Evolutionary conservation across 495 filamentous ascomycete species (phyloP), one percentile per base, ranked within the genome.

Genomic region (Penicillium bialowiezense): DNA sequence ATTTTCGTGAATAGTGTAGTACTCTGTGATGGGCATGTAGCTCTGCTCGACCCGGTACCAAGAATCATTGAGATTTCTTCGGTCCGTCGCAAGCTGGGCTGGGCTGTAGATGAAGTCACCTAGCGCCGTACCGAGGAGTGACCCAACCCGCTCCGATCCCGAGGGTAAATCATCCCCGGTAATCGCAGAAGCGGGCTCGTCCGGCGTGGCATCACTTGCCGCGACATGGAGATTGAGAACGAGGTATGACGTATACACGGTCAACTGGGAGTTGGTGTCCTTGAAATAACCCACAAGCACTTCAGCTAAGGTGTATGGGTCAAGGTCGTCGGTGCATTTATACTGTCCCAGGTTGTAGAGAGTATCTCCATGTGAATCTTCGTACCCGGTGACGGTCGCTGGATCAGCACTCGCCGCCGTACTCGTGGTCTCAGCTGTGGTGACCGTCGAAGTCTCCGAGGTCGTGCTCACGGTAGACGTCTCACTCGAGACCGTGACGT

Each of bases 181-280:
- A 7, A 76, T 56, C 17, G 54, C 34, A 12, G 65, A 46, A 10
- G 73, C 65, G 1, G 76, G 70, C n/a, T 72, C 57, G 10, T 61
- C 55, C 0, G 74, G 71, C 10, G 59, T 43, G 18, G 60, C 54
- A 26, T 62, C 54, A 41, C 72, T 65, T 7, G 73, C 68, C 6
- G 82, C 80, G 13, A 71, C 79, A 69, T 86, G 84, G 2, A 87
- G 59, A 59, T 85, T 85, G 44, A 87, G 50, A 12, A 75, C 68
- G 5, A 86, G 41, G 50, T 72, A 80, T 28, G 66, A 68, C 5
- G 77, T 78, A 28, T 70, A 70, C 5, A 65, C 57, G 5, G 67
- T 67, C 23, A 80, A 41, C 6, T 72, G 71, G 12, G 66, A 74
- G 19, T 67, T 63, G 6, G 78, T 82, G 8, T 64, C 45, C 23